Base-by-base conservation (phyloP, 176 grass and related monocot species). In the Cenchrus americanus region DNA sequence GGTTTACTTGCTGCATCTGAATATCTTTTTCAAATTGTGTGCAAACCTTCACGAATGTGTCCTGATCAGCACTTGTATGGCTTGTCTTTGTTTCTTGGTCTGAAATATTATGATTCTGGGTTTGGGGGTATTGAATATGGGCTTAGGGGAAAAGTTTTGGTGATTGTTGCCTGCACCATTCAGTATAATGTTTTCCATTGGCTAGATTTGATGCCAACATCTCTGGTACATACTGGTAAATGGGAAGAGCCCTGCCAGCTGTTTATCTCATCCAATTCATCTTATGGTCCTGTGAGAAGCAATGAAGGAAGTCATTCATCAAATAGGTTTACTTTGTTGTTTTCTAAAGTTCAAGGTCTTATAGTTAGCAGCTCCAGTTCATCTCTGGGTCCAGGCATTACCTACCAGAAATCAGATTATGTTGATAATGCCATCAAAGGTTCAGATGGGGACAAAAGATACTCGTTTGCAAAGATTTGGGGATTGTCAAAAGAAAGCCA, bases 111-210 rank as follows among this genome's bases (percentile, higher is more conserved):
- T 79, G 90, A 87, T 88, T 90, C 92, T 83, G 95, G 95, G 57
- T 94, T 98, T 87, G 95, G 92, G 95, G 90, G 95, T 68, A 69
- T 98, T 34, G 92, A 98, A 77, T 75, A 88, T 78, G 91, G 92
- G 7, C 82, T 98, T 68, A 91, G 95, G 80, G 91, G 90, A 62
- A 98, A 98, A 81, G 85, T 98, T 85, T 84, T 98, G 73, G 92
- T 98, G 50, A 90, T 95, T 68, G 91, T 98, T 75, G 90, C 92
- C 60, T 98, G 90, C 74, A 91, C 88, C 77, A 94, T 98, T 82
- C 89, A 98, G 63, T 98, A 98, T 83, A 98, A 95, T 91, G 91
- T 93, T 82, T 98, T 98, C 78, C 92, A 91, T 86, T 98, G 95
- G 95, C 62, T 98, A 77, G 89, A 91, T 46, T 84, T 89, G 71